These are phyloP conservation scores for Podaxis sp. DNA, from an alignment of 768 basidiomycete genomes.

Conservation along the genomic window DNA sequence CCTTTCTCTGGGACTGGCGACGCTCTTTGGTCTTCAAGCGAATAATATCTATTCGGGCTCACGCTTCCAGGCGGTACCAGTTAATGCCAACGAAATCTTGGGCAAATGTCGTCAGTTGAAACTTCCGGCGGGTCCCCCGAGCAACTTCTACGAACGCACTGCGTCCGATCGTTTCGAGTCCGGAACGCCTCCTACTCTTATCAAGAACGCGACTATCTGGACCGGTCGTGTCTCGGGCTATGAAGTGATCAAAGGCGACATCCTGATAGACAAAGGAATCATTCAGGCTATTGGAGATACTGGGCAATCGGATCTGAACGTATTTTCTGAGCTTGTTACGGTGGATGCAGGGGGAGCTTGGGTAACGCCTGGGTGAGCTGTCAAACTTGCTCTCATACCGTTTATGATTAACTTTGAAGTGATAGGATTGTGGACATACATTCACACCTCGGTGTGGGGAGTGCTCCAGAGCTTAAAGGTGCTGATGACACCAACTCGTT, in stretches of 20 bases:
- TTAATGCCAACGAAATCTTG: constrained; percentile 42
- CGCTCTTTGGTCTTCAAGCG: not conserved
- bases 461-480: constrained; percentile 29
- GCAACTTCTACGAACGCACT: constrained; percentile 36
- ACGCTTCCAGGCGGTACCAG: constrained; percentile 27
- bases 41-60: not conserved
- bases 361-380: constrained; percentile 64
- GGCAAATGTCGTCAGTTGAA: constrained; percentile 51
- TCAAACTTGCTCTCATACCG: not conserved
- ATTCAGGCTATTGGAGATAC: constrained; percentile 52
- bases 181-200: constrained; percentile 62
- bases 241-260: constrained; percentile 55
- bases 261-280: constrained; percentile 61
- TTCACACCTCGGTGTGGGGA: constrained; percentile 49
- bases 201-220: constrained; percentile 74
- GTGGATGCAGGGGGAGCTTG: constrained; percentile 64
- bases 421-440: constrained; percentile 45
- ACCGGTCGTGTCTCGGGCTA: constrained; percentile 52
- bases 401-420: not conserved
- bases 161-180: constrained; percentile 61
- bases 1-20: constrained; percentile 19
- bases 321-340: constrained; percentile 31
- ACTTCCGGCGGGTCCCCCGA: constrained; percentile 46
- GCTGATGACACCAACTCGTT: constrained; percentile 55
- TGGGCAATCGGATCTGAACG: constrained; percentile 21